Evolutionary conservation across 2,329 filamentous ascomycete genomes (phyloP).

Genomic region (Aspergillus sp.): DNA sequence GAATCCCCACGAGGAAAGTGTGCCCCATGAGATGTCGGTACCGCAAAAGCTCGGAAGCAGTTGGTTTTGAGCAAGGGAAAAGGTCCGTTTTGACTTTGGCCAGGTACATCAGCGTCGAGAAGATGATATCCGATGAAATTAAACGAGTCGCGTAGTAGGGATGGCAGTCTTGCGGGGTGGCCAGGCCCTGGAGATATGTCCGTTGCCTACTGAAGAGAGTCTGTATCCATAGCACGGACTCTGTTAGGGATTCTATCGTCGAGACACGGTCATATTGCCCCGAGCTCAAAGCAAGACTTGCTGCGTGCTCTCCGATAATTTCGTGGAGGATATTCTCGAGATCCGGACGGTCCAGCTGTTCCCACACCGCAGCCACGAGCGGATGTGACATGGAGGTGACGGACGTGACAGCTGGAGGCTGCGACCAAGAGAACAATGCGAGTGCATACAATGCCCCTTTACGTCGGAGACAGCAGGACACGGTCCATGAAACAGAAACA

Average conservation of each 20-base stretch:
- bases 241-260: slow-evolving; percentile 25
- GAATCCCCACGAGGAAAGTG: slow-evolving; percentile 35
- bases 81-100: slow-evolving; percentile 31
- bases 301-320: slow-evolving; percentile 36
- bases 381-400: slow-evolving; percentile 29
- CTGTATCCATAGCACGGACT: slow-evolving; percentile 36
- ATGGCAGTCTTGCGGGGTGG: slow-evolving; percentile 28
- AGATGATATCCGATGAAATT: slow-evolving; percentile 31
- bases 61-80: slow-evolving; percentile 29
- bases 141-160: slow-evolving; percentile 30
- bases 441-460: background rate
- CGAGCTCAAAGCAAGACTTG: slow-evolving; percentile 26
- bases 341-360: slow-evolving; percentile 35
- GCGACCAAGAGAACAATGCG: slow-evolving; percentile 16
- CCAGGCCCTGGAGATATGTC: slow-evolving; percentile 31
- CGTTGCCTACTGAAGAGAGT: slow-evolving; percentile 38
- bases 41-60: slow-evolving; percentile 18
- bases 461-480: background rate
- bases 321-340: slow-evolving; percentile 35
- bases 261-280: slow-evolving; percentile 22
- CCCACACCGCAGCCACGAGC: slow-evolving; percentile 36
- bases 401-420: background rate
- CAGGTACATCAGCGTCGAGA: slow-evolving; percentile 37
- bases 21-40: slow-evolving; percentile 21
- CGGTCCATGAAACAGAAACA: background rate